Evolutionary conservation across 2,329 filamentous ascomycete species (phyloP).

Genomic region (Sordariomycetes sp.): DNA sequence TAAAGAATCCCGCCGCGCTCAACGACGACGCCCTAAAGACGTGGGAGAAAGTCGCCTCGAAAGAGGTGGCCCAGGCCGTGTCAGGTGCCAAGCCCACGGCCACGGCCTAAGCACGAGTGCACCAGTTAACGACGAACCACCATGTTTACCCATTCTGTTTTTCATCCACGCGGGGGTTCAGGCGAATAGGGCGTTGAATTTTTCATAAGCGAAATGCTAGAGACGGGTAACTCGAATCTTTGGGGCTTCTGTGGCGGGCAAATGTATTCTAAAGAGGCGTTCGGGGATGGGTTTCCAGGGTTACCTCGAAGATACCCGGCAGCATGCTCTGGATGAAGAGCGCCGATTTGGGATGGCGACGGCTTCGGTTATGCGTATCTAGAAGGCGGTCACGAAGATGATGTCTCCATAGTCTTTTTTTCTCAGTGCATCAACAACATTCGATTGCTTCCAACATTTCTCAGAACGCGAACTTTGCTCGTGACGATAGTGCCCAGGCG

Average conservation of each 20-base stretch:
- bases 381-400: neutral
- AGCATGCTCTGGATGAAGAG: slow-evolving; percentile 1
- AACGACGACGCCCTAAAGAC: slow-evolving; percentile 54
- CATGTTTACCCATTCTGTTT: neutral
- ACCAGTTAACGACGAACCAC: neutral
- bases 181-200: neutral
- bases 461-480: neutral
- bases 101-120: slow-evolving; percentile 1
- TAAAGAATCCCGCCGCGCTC: slow-evolving; percentile 43
- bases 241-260: neutral
- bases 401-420: neutral
- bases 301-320: slow-evolving; percentile 5
- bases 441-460: neutral
- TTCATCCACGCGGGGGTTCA: neutral
- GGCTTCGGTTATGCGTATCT: neutral
- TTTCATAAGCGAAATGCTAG: neutral
- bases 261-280: neutral
- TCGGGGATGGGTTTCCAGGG: neutral
- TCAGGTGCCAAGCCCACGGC: slow-evolving; percentile 36
- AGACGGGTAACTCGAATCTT: neutral
- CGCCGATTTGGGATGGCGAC: neutral
- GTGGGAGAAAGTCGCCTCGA: slow-evolving; percentile 66
- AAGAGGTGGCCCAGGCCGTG: slow-evolving; percentile 71
- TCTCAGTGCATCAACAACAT: neutral
- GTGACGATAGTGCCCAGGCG: neutral